Evolutionary conservation across 257 asterid genomes (phyloP).

Genomic region (Solanum sitiens): DNA sequence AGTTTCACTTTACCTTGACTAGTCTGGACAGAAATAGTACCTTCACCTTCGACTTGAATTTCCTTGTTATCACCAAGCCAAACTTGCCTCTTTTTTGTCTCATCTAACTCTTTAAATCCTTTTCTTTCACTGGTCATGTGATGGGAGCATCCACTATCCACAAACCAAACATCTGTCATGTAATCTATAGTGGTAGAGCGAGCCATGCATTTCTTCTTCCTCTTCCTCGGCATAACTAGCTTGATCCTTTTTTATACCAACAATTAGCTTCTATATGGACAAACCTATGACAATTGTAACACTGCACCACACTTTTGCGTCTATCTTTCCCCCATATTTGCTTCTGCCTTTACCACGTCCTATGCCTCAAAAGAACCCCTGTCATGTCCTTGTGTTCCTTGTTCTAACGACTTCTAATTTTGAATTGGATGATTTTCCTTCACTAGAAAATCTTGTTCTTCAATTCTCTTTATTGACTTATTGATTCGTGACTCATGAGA

Average conservation of each 20-base stretch:
- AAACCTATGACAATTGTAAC: not conserved
- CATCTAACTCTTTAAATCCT: not conserved
- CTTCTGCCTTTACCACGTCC: not conserved
- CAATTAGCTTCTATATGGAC: not conserved
- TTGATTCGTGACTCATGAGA: not conserved
- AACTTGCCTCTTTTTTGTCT: not conserved
- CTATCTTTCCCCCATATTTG: not conserved
- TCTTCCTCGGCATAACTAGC: no score
- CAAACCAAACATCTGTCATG: not conserved
- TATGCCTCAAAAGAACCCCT: not conserved
- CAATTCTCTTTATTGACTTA: not conserved
- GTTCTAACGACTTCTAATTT: not conserved
- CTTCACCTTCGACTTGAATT: not conserved
- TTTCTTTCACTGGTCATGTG: not conserved
- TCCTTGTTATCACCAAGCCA: not conserved
- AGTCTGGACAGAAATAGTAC: not conserved
- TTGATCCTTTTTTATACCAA: not conserved
- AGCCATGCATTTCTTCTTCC: no score
- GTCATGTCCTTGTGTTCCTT: not conserved
- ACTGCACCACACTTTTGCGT: not conserved
- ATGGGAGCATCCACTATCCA: not conserved
- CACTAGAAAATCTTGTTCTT: constrained; percentile 6
- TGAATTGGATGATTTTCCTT: not conserved
- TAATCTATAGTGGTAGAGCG: no score
- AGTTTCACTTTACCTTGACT: not conserved